These are phyloP conservation scores for Quercus lobata DNA, from an alignment of 331 rosid genomes.

Conservation along the genomic window DNA sequence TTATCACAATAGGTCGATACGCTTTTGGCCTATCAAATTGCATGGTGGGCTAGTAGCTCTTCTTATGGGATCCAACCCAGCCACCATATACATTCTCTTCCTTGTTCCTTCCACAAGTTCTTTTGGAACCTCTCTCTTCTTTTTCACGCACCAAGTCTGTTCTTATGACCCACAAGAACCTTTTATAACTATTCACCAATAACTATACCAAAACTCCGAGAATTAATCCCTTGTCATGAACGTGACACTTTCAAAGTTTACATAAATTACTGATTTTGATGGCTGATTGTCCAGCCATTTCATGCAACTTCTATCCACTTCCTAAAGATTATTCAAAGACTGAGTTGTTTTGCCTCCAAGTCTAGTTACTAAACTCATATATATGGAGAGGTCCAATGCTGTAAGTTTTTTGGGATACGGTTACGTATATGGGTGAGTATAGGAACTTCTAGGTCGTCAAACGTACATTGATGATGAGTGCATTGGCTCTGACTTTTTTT, in stretches of 20 bases:
- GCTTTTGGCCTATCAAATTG: not conserved
- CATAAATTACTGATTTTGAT: constrained; percentile 22
- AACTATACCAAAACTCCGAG: constrained; percentile 52
- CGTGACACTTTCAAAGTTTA: constrained; percentile 43
- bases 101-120: constrained; percentile 8
- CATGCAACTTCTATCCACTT: constrained; percentile 38
- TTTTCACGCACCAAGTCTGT: not conserved
- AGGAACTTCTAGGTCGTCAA: constrained; percentile 37
- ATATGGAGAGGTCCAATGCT: constrained; percentile 45
- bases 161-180: constrained; percentile 50
- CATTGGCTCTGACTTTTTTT: too few species aligned
- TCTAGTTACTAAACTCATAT: constrained; percentile 4
- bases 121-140: not conserved
- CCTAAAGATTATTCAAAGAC: not conserved
- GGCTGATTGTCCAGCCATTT: constrained; percentile 45
- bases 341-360: not conserved
- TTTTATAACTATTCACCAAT: constrained; percentile 33
- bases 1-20: too few species aligned
- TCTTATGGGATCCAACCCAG: constrained; percentile 25
- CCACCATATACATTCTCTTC: constrained; percentile 21
- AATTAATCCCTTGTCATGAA: not conserved
- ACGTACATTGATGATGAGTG: constrained; percentile 34
- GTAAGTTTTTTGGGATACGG: constrained; percentile 21
- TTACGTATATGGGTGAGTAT: constrained; percentile 20
- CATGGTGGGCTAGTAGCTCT: constrained; percentile 21